Evolutionary conservation across 345 rosid genomes (phyloP).

Genomic region (Camelina hispida): DNA sequence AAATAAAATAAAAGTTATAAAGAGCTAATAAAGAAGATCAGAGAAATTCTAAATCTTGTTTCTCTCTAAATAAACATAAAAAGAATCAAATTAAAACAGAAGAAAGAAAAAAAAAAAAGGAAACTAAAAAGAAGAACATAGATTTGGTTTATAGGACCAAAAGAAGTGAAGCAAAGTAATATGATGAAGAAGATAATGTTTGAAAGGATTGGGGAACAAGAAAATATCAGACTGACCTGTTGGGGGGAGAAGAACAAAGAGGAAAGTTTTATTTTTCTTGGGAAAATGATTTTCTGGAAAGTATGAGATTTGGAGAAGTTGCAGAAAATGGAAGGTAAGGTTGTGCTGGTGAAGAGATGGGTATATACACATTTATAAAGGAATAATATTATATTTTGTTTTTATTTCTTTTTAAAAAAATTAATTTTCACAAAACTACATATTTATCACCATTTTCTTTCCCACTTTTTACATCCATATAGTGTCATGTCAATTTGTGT

Average conservation of each 20-base stretch:
- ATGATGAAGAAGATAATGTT: conserved; percentile 48
- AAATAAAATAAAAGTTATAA: background rate
- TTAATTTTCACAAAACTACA: too few species aligned
- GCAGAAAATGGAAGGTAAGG: conserved; percentile 50
- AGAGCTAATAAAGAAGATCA: conserved; percentile 39
- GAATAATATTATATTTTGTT: background rate
- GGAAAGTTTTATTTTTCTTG: conserved; percentile 41
- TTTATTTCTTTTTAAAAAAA: background rate
- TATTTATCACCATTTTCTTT: conserved; percentile 13
- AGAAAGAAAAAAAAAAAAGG: background rate
- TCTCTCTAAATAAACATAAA: conserved; percentile 8
- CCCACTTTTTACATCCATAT: conserved; percentile 37
- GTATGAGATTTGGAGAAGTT: conserved; percentile 48
- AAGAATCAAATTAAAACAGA: conserved; percentile 28
- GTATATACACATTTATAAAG: conserved; percentile 47
- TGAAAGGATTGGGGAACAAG: conserved; percentile 47
- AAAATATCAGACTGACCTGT: conserved; percentile 45
- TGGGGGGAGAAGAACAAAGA: conserved; percentile 38
- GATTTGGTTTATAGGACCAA: conserved; percentile 44
- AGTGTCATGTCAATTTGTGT: conserved; percentile 37
- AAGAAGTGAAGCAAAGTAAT: conserved; percentile 49
- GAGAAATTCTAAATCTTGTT: conserved; percentile 25
- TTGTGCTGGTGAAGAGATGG: conserved; percentile 47
- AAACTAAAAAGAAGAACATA: conserved; percentile 42
- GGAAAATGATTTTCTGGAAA: conserved; percentile 50